Evolutionary conservation across 1,284 basidiomycete species (phyloP), one percentile per base, ranked within the genome.

Genomic region (Stygiomarasmius scandens): DNA sequence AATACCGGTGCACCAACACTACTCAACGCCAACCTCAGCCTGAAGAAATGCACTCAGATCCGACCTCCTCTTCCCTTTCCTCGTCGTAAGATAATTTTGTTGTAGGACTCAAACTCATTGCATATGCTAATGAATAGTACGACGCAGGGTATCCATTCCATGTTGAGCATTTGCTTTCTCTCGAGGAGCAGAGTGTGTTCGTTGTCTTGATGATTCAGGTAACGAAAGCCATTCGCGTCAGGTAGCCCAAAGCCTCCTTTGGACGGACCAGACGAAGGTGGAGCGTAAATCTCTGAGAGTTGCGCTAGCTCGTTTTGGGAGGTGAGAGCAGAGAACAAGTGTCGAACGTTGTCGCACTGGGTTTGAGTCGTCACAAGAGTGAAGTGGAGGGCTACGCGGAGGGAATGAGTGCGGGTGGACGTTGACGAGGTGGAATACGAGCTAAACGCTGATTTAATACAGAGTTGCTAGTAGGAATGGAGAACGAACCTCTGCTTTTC

Each of bases 271-370:
- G 76, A 8, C 78, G 86, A 89, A 0, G 89, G 80, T 2, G 91
- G 91, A 0, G 89, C 89, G 68, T 93, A 93, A 91, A 93, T 93
- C 70, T 91, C 89, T 2, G 87, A 77, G 9, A 93, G 76, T 64
- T 90, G 90, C 9, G 85, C 77, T 14, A 92, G 74, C 61, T 89
- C 86, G 14, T 78, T 68, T 1, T 87, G 86, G 2, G 82, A 83
- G 0, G 90, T 86, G 51, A 93, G 80, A 8, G 90, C 90, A 2
- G 86, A 80, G 47, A 93, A 79, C 1, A 92, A 79, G 54, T 87
- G 86, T 24, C 90, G 87, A 58, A 93, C 83, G 61, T 89, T 88
- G 66, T 92, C 90, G 64, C 86, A 89, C 69, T 92, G 90, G 0
- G 79, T 84, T 65, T 90, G 86, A 0, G 88, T 90, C 10, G 84